phyloP scores from a whole-genome alignment of 805 yeast genomes.

The Wickerhamomyces bisporus region DNA sequence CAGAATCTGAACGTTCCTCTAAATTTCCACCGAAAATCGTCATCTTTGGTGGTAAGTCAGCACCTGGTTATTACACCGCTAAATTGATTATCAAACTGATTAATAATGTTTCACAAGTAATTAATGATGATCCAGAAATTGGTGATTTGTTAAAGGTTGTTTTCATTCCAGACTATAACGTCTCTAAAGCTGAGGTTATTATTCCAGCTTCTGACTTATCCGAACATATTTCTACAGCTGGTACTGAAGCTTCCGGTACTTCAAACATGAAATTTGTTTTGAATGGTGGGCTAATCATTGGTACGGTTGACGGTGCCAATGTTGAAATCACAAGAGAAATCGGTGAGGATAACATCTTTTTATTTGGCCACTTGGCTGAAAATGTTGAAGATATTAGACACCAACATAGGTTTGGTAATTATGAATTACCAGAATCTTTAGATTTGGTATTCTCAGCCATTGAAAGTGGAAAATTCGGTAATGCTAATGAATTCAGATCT shows the following conservation, averaged over 20 bases:
- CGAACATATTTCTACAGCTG: constrained; percentile 94
- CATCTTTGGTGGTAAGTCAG: constrained; percentile 91
- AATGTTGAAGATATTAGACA: constrained; percentile 82
- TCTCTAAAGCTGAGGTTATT: constrained; percentile 88
- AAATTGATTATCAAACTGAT: constrained; percentile 83
- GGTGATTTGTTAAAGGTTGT: constrained; percentile 78
- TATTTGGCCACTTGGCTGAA: constrained; percentile 88
- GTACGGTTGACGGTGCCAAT: constrained; percentile 96
- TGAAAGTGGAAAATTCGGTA: constrained; percentile 68
- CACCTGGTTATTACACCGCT: constrained; percentile 97
- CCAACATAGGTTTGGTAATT: constrained; percentile 55
- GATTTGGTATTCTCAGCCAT: constrained; percentile 59
- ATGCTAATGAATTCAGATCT: constrained; percentile 56
- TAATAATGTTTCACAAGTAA: constrained; percentile 74
- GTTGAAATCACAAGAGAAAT: constrained; percentile 92
- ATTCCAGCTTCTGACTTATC: constrained; percentile 87
- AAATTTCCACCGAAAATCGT: constrained; percentile 67
- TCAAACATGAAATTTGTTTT: constrained; percentile 93
- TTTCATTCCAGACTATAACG: constrained; percentile 88
- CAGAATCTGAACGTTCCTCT: constrained; percentile 55
- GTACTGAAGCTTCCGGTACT: constrained; percentile 95
- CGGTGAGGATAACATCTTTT: constrained; percentile 88
- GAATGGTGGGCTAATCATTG: constrained; percentile 90
- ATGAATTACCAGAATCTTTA: constrained; percentile 54
- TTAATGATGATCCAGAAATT: constrained; percentile 72